Evolutionary conservation across 345 rosid species (phyloP).

Genomic region (Bruguiera gymnorhiza): DNA sequence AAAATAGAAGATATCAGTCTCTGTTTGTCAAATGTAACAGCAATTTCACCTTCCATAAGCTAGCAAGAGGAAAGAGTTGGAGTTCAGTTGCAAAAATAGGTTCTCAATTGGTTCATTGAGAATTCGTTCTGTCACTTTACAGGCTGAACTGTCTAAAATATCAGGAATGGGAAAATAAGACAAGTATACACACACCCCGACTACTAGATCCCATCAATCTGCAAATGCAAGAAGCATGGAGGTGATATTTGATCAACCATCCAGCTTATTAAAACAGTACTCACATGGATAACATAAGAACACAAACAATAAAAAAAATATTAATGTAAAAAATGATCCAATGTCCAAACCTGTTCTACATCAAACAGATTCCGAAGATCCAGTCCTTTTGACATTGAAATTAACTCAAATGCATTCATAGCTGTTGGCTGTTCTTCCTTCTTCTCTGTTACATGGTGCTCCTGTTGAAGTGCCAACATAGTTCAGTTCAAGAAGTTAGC

Average conservation of each 20-base stretch:
- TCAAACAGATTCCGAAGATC: conserved; percentile 83
- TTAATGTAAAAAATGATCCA: conserved; percentile 2
- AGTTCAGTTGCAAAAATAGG: too few species aligned
- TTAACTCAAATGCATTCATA: conserved; percentile 92
- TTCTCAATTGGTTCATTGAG: too few species aligned
- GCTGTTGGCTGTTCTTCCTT: conserved; percentile 82
- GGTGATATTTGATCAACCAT: background rate
- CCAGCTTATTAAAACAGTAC: background rate
- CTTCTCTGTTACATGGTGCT: conserved; percentile 82
- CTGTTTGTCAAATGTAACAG: too few species aligned
- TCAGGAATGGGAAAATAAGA: too few species aligned
- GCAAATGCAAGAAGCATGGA: background rate
- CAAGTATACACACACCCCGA: too few species aligned
- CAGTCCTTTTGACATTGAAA: conserved; percentile 91
- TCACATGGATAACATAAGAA: too few species aligned
- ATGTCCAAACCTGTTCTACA: conserved; percentile 65
- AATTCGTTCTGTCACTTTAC: too few species aligned
- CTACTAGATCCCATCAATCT: background rate
- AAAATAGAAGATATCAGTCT: too few species aligned
- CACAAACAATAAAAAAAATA: background rate
- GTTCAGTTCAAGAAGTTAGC: conserved; percentile 10
- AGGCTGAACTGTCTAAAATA: too few species aligned
- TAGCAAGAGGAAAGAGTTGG: too few species aligned
- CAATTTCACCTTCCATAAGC: too few species aligned
- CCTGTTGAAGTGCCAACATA: conserved; percentile 40